Evolutionary conservation across 352 stramenopile genomes (phyloP).

Genomic region (Globisporangium paroecandrum): DNA sequence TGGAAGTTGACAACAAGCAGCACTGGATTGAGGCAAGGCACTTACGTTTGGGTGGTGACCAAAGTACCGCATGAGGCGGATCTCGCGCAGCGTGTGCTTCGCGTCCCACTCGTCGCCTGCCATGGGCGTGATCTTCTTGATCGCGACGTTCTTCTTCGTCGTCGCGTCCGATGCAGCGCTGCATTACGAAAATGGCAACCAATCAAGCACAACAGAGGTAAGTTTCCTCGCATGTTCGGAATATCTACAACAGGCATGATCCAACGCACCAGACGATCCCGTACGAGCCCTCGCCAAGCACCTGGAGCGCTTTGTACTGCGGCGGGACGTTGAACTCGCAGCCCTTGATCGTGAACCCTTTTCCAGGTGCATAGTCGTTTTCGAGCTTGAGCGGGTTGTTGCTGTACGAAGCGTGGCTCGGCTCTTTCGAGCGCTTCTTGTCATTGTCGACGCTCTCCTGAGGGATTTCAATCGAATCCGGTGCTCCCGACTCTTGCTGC

Average conservation of each 20-base stretch:
- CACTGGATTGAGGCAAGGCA: not conserved
- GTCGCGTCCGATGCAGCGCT: constrained; percentile 71
- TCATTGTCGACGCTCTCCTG: not conserved
- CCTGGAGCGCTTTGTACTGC: constrained; percentile 80
- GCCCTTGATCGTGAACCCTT: constrained; percentile 77
- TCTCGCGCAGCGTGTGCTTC: constrained; percentile 90
- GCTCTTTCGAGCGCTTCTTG: not conserved
- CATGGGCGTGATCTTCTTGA: constrained; percentile 94
- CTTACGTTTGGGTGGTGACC: constrained; percentile 85
- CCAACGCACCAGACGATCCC: constrained; percentile 83
- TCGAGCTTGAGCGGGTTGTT: constrained; percentile 26
- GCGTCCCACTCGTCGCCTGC: constrained; percentile 85
- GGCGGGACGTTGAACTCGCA: constrained; percentile 82
- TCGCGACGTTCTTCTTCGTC: constrained; percentile 81
- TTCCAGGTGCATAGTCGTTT: constrained; percentile 55
- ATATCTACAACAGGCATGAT: not conserved
- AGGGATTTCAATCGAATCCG: not conserved
- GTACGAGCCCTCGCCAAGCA: constrained; percentile 91
- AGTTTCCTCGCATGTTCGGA: not conserved
- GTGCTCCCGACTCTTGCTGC: too few relatives aligned
- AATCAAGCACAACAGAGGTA: not conserved
- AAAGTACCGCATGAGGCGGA: constrained; percentile 90
- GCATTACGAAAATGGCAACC: constrained; percentile 15
- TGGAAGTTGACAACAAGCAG: not conserved
- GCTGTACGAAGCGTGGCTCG: not conserved